These are phyloP conservation scores for Amorphotheca resinae DNA, from an alignment of 495 filamentous ascomycete species.

Conservation along the genomic window DNA sequence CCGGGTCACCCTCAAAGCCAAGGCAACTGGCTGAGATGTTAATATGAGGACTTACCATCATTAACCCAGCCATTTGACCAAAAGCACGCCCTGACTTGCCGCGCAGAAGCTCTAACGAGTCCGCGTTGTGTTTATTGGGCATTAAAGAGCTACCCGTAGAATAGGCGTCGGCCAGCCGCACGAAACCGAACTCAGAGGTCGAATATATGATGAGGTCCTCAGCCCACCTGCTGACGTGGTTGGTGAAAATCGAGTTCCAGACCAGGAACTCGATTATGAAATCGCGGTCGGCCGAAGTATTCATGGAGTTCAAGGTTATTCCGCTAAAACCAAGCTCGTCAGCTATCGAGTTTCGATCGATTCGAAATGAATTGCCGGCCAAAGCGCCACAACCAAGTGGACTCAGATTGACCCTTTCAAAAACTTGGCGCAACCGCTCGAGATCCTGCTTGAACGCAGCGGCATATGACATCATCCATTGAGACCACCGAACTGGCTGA, in stretches of 20 bases:
- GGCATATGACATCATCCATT: conserved; percentile 76
- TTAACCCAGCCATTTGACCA: conserved; percentile 71
- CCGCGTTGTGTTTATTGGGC: conserved; percentile 66
- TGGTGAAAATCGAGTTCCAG: conserved; percentile 72
- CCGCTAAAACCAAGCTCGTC: conserved; percentile 80
- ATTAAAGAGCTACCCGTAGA: conserved; percentile 60
- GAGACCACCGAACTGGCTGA: conserved; percentile 79
- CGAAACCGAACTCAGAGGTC: conserved; percentile 69
- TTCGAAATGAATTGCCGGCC: conserved; percentile 82
- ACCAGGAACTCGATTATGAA: conserved; percentile 87
- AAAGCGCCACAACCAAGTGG: conserved; percentile 80
- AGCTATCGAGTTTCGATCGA: conserved; percentile 81
- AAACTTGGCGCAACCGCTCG: conserved; percentile 64
- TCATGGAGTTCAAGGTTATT: conserved; percentile 73
- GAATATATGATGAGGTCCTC: conserved; percentile 89
- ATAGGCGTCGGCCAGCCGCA: conserved; percentile 56
- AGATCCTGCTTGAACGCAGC: conserved; percentile 66
- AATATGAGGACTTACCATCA: too few relatives aligned
- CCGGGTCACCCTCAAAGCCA: too few relatives aligned
- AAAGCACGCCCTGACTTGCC: conserved; percentile 80
- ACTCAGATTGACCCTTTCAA: conserved; percentile 59
- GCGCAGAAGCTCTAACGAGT: conserved; percentile 75
- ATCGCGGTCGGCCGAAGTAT: conserved; percentile 72
- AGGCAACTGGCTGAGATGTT: too few relatives aligned
- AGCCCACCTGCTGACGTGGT: conserved; percentile 60